phyloP scores from a whole-genome alignment of 2,329 filamentous ascomycete species.

The Chlorencoelia australis region DNA sequence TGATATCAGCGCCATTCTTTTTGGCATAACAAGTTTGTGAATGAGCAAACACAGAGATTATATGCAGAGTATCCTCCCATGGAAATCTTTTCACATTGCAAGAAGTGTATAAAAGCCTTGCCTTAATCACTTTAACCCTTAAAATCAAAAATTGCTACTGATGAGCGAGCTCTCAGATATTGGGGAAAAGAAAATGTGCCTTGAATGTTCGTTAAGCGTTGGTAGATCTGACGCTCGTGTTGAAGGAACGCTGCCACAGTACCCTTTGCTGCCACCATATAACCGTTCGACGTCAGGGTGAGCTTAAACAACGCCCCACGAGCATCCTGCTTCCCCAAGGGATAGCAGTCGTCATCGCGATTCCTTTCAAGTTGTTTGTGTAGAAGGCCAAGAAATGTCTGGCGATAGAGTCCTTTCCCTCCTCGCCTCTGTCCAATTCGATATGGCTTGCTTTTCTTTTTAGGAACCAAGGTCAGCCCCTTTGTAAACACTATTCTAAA shows the following conservation, averaged over 20 bases:
- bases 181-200: not conserved
- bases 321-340: not conserved
- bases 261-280: conserved; percentile 11
- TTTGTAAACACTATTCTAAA: too few species aligned
- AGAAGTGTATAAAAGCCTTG: not conserved
- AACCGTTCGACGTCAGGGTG: not conserved
- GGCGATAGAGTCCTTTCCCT: not conserved
- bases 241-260: conserved; percentile 28
- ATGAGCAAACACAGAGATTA: not conserved
- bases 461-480: too few species aligned
- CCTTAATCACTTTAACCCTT: not conserved
- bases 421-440: too few species aligned
- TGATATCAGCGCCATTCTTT: too few species aligned
- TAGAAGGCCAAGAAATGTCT: not conserved
- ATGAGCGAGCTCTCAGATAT: not conserved
- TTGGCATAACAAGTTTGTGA: too few species aligned
- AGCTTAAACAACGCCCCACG: not conserved
- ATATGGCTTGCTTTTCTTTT: not conserved
- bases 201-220: conserved; percentile 20
- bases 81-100: too few species aligned
- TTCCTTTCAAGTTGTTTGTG: not conserved
- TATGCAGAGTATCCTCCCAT: too few species aligned
- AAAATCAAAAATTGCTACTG: not conserved
- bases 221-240: conserved; percentile 29
- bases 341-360: not conserved